Evolutionary conservation across 352 stramenopile species (phyloP), one percentile per base, ranked within the genome.

Genomic region (Globisporangium recalcitrans): DNA sequence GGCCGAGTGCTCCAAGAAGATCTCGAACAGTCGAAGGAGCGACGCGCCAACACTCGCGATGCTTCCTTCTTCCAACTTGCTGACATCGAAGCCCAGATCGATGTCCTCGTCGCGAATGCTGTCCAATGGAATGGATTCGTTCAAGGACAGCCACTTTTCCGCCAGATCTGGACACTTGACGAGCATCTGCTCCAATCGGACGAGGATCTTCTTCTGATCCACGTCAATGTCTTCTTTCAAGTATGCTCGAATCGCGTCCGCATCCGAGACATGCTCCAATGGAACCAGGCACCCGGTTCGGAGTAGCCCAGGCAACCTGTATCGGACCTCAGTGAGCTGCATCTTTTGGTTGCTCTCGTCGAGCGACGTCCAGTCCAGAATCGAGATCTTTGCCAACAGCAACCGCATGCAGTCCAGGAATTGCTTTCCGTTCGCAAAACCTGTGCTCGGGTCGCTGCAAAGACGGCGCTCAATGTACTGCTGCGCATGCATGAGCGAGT

Each of bases 371-470:
- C 83, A 92, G 59, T 90, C 83, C 29, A 92, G 49, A 21, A 87
- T 87, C 16, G 77, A 79, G 7, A 92, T 83, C 64, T 90, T 92
- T 0, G 82, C 75, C 19, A 90, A 36, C 16, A 90, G 63, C 52
- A 89, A 68, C 3, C 76, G 73, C 57, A 91, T 72, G 57, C 78
- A 91, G 49, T 91, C 76, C 24, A 85, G 65, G 54, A 90, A 90
- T 1, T 64, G 69, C 29, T 69, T 75, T 6, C 79, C 78, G 14
- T 53, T 85, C 29, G 59, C 24, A 52, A 80, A 89, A 5, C 69
- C 72, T 1, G 58, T 64, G 19, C 63, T 48, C 14, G 74, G 62
- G 42, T 60, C 34, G 3, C 24, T 21, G 55, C 72, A 62, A 65
- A 68, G 29, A 57, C 63, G 53, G 52, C 64, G 44, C 8, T 79